A percentile compares a stretch with the other conserved stretches of the same genome.
Evolutionary conservation across 2,329 filamentous ascomycete genomes (phyloP).

Genomic region (Trichoderma cornu-damae): DNA sequence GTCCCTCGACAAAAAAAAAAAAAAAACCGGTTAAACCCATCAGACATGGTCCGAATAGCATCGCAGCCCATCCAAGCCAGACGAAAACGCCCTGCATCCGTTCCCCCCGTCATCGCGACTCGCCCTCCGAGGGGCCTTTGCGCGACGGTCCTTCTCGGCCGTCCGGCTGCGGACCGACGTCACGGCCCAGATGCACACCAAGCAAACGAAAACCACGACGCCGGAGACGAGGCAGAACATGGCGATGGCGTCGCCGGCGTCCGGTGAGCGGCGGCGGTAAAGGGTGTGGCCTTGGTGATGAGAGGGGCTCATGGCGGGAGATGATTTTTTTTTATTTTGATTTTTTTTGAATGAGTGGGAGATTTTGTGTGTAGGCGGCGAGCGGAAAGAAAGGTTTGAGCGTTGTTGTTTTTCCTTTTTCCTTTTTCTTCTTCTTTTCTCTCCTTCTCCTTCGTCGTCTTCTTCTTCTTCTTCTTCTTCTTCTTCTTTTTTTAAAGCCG

Average conservation of each 20-base stretch:
- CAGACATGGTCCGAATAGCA: background rate
- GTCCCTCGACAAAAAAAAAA: too few species aligned
- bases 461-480: too few species aligned
- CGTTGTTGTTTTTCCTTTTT: too few species aligned
- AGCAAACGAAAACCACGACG: background rate
- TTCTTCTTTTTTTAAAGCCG: too few species aligned
- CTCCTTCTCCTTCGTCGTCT: too few species aligned
- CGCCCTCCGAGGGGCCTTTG: background rate
- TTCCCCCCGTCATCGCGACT: background rate
- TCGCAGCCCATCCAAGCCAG: background rate
- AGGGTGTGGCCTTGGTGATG: background rate
- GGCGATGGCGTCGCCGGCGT: background rate
- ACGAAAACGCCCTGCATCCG: background rate
- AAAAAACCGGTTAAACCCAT: too few species aligned
- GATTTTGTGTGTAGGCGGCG: too few species aligned
- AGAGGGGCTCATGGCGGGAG: background rate
- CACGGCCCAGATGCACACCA: background rate
- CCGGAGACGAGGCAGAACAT: background rate
- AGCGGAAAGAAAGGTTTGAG: background rate
- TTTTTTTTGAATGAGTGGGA: too few species aligned
- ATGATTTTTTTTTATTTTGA: background rate
- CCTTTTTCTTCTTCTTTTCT: too few species aligned
- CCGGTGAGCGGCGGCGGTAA: background rate
- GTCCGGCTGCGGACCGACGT: background rate
- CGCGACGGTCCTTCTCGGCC: background rate